Evolutionary conservation across 192 early-diverging fungal genomes (phyloP).

Genomic region (Coemansia aciculifera): DNA sequence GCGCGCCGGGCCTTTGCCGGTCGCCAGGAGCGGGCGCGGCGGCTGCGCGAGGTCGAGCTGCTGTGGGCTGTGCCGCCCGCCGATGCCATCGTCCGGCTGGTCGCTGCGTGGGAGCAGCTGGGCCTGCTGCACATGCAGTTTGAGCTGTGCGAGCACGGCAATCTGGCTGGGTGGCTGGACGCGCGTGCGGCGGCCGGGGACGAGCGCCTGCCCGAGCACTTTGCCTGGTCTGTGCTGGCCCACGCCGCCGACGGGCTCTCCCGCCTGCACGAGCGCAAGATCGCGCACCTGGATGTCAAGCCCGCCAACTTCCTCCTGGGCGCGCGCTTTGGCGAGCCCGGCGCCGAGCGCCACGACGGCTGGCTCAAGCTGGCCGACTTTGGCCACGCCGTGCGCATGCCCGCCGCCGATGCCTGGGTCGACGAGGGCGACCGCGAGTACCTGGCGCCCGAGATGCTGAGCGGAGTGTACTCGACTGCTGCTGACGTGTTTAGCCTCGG

Average conservation of each 20-base stretch:
- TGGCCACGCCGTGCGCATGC: conserved; percentile 67
- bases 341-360: conserved; percentile 52
- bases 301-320: conserved; percentile 83
- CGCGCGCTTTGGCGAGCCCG: conserved; percentile 19
- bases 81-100: conserved; percentile 68
- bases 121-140: conserved; percentile 87
- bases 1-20: conserved; percentile 68
- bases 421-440: conserved; percentile 92
- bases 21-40: conserved; percentile 64
- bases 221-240: conserved; percentile 70
- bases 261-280: conserved; percentile 66
- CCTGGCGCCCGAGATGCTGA: conserved; percentile 85
- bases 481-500: conserved; percentile 95
- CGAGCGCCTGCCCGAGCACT: conserved; percentile 53
- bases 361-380: conserved; percentile 88
- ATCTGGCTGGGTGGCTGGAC: conserved; percentile 52
- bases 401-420: conserved; percentile 31
- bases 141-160: conserved; percentile 83
- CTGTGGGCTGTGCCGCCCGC: conserved; percentile 65
- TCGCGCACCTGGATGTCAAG: conserved; percentile 91
- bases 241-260: conserved; percentile 60
- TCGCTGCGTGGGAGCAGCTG: conserved; percentile 89
- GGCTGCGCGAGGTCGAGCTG: conserved; percentile 81
- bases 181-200: conserved; percentile 11
- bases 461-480: conserved; percentile 65